Evolutionary conservation across 768 basidiomycete species (phyloP).

Genomic region (Phallus indusiatus): DNA sequence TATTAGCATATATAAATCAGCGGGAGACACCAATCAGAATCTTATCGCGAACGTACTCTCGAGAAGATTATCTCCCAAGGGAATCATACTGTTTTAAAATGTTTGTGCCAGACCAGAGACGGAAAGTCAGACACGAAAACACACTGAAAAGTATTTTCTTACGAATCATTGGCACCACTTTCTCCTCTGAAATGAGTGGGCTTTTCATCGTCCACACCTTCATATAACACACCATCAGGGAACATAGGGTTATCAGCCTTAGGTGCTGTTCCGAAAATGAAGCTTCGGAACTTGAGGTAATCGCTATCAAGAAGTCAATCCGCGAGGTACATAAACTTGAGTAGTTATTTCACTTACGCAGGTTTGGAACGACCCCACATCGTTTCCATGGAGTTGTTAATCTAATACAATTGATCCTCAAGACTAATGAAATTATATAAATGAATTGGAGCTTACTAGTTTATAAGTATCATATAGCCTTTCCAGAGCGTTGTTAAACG

Average conservation of each 20-base stretch:
- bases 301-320: conserved; percentile 5
- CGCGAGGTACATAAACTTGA: too few species aligned
- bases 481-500: conserved; percentile 18
- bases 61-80: conserved; percentile 25
- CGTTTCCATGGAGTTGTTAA: conserved; percentile 16
- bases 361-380: conserved; percentile 25
- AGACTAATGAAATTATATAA: neutral
- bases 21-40: neutral
- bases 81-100: conserved; percentile 19
- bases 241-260: conserved; percentile 21
- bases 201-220: conserved; percentile 22
- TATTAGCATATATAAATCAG: neutral
- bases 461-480: conserved; percentile 13
- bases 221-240: conserved; percentile 25
- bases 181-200: conserved; percentile 25
- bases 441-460: neutral
- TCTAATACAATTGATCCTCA: neutral
- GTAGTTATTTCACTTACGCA: neutral
- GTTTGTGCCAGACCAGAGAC: too few species aligned
- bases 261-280: conserved; percentile 24
- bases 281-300: conserved; percentile 26
- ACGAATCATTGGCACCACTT: conserved; percentile 22
- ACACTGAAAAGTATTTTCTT: neutral
- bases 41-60: conserved; percentile 13
- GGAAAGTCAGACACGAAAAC: neutral